Evolutionary conservation across 2,329 filamentous ascomycete species (phyloP).

Genomic region (Chaetomiaceae sp.): DNA sequence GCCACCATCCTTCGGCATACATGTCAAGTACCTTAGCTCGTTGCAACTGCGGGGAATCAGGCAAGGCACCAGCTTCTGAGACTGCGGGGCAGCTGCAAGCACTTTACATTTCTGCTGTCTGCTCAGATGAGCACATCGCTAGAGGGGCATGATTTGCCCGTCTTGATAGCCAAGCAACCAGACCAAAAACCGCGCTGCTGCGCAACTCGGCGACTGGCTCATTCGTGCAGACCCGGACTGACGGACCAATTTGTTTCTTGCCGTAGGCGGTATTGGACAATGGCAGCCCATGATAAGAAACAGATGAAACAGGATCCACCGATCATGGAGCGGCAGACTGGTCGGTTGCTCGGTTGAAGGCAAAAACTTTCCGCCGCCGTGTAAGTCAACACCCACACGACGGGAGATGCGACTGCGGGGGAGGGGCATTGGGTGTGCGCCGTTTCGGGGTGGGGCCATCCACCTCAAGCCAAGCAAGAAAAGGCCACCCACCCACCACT

Average conservation of each 20-base stretch:
- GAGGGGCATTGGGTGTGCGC: neutral
- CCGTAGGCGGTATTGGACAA: slow-evolving; percentile 10
- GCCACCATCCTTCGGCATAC: too few relatives aligned
- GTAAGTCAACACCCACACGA: too few relatives aligned
- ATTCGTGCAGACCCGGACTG: neutral
- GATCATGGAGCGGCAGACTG: neutral
- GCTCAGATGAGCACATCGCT: slow-evolving; percentile 11
- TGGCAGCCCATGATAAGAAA: slow-evolving; percentile 4
- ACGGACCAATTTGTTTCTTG: neutral
- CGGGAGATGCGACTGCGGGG: slow-evolving; percentile 3
- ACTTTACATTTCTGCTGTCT: neutral
- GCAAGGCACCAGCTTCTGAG: slow-evolving; percentile 1
- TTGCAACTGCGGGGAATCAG: neutral
- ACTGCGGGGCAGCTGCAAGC: slow-evolving; percentile 13
- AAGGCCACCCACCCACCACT: too few relatives aligned
- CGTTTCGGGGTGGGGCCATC: too few relatives aligned
- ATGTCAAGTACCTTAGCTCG: too few relatives aligned
- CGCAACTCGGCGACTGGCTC: neutral
- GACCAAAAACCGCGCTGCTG: neutral
- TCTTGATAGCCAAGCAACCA: neutral
- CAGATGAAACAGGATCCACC: neutral
- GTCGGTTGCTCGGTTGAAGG: neutral
- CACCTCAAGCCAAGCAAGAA: slow-evolving; percentile 1
- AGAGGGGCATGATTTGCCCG: slow-evolving; percentile 2
- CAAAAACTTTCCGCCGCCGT: neutral